phyloP scores from a whole-genome alignment of 106 monocot species.

The Narthecium ossifragum region DNA sequence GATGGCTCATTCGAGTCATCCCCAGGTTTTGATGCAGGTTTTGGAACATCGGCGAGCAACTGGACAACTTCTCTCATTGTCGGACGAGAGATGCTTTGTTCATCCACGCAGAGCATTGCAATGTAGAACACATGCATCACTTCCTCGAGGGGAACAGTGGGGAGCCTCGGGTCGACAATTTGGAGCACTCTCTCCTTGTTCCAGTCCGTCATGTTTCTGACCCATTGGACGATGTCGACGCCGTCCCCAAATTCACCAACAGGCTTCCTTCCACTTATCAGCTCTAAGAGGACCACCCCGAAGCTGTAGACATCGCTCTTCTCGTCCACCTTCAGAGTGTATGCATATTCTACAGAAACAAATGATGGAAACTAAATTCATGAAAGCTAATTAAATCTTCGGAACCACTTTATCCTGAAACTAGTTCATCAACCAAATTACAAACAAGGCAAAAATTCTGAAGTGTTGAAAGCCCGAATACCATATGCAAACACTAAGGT shows the following conservation, averaged over 20 bases:
- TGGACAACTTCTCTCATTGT: conserved; percentile 74
- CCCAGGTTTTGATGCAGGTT: conserved; percentile 3
- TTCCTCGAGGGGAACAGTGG: conserved; percentile 31
- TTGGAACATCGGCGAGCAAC: conserved; percentile 34
- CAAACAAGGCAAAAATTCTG: neutral
- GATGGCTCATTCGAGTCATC: neutral
- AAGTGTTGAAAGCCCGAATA: neutral
- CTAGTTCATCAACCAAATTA: neutral
- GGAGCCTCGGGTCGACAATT: conserved; percentile 51
- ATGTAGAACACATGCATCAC: conserved; percentile 54
- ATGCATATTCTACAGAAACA: conserved; percentile 43
- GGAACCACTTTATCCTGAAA: neutral
- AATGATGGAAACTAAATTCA: neutral
- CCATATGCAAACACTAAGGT: neutral
- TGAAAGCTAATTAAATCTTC: neutral
- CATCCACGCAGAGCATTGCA: conserved; percentile 53
- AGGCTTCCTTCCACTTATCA: conserved; percentile 40
- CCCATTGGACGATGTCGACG: conserved; percentile 67
- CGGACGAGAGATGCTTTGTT: conserved; percentile 53
- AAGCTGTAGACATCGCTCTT: conserved; percentile 59
- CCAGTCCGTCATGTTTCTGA: conserved; percentile 31
- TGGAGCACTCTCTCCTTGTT: conserved; percentile 46
- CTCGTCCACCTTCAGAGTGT: conserved; percentile 68
- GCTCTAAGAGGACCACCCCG: conserved; percentile 36
- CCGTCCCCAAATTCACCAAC: conserved; percentile 67